Base-by-base conservation (phyloP, 164 flowering plant species). In the Vitis rotundifolia region DNA sequence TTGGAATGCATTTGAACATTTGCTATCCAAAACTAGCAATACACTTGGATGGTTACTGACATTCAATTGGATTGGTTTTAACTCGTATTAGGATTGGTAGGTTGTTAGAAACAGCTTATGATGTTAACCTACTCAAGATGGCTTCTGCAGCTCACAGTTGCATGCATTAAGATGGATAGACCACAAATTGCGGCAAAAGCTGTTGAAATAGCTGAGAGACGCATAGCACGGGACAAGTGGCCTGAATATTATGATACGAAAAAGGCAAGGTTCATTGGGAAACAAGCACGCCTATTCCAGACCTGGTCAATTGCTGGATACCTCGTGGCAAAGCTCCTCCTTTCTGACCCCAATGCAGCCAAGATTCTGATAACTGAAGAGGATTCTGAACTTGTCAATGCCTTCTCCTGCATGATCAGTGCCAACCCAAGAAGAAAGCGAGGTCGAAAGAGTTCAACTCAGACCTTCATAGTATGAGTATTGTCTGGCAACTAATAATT, bases 201-300 rank as follows among this genome's bases (percentile, higher is more conserved):
- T 10, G 83, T 94, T 44, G 84, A 79, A 74, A 64, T 87, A 64
- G 91, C 91, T 12, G 97, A 88, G 80, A 87, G 66, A 76, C 88
- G 92, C 52, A 51, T 94, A 49, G 75, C 92, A 50, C 53, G 60
- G 67, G 97, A 94, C 76, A 88, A 82, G 68, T 92, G 98, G 97
- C 98, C 98, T 3, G 98, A 94, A 75, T 94, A 94, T 68, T 92
- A 94, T 60, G 98, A 94, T 77, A 88, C 98, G 5, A 92, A 87
- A 68, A 76, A 78, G 62, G 93, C 76, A 18, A 86, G 90, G 61
- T 88, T 94, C 78, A 83, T 94, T 7, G 98, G 98, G 15, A 92
- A 94, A 78, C 98, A 94, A 65, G 77, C 98, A 5, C 84, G 76
- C 29, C 81, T 92, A 3, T 84, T 73, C 72, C 97, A 94, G 71